Evolutionary conservation across 2,329 filamentous ascomycete genomes (phyloP).

Genomic region (Geoglossum cookeanum): DNA sequence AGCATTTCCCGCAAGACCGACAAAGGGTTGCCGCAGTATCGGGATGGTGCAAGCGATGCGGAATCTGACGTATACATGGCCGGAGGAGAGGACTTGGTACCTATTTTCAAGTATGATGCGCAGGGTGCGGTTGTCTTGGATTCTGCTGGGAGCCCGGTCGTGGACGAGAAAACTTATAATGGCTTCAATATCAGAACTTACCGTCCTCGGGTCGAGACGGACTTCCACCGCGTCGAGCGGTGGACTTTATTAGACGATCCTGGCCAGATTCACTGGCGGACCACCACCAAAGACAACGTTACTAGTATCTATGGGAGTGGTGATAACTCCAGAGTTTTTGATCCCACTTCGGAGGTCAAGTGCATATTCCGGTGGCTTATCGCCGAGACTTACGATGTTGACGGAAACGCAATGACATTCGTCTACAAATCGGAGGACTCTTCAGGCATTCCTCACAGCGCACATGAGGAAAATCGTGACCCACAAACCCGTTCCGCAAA

Average conservation of each 20-base stretch:
- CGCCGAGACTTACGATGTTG: not conserved
- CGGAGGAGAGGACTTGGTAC: not conserved
- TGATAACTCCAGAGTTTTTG: not conserved
- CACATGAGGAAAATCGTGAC: not conserved
- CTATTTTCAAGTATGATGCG: not conserved
- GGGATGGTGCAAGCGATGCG: not conserved
- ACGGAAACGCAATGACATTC: not conserved
- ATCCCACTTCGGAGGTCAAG: not conserved
- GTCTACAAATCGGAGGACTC: not conserved
- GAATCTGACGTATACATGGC: not conserved
- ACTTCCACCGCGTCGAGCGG: not conserved
- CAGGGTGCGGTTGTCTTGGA: not conserved
- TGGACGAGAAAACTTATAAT: not conserved
- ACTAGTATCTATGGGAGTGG: not conserved
- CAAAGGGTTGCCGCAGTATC: not conserved
- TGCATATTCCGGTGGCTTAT: not conserved
- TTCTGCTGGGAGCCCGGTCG: not conserved
- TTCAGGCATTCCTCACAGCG: not conserved
- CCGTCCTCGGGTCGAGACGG: not conserved
- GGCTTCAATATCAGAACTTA: not conserved
- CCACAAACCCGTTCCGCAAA: not conserved
- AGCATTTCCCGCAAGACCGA: not conserved
- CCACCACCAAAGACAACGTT: not conserved
- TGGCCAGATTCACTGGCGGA: not conserved
- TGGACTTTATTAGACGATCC: not conserved